Conservation (phyloP, 257 asterid genomes). For the Solanum clarkiae region DNA sequence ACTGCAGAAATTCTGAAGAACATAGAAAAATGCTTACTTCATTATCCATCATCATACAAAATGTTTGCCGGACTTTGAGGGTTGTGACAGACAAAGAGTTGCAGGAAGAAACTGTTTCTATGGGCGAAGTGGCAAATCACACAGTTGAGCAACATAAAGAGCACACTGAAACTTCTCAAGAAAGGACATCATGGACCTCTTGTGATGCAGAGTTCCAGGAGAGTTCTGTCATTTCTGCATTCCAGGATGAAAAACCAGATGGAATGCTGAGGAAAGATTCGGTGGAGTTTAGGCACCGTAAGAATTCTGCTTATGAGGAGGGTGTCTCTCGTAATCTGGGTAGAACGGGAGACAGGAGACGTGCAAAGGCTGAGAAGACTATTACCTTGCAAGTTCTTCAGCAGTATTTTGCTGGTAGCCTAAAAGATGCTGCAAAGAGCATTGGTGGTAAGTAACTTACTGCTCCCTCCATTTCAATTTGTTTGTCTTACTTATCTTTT, state of each 20-base stretch:
- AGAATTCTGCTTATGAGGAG: constrained; percentile 32
- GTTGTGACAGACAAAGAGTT: constrained; percentile 64
- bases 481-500: background rate
- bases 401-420: constrained; percentile 89
- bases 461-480: background rate
- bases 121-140: background rate
- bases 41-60: constrained; percentile 52
- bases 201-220: constrained; percentile 10
- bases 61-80: constrained; percentile 49
- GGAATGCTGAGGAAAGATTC: constrained; percentile 11
- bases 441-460: constrained; percentile 61
- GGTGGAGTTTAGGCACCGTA: constrained; percentile 9
- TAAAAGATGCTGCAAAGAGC: constrained; percentile 87
- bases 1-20: constrained; percentile 49
- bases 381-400: constrained; percentile 72
- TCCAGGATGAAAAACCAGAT: constrained; percentile 10
- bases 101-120: constrained; percentile 35
- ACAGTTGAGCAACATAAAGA: constrained; percentile 1
- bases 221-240: constrained; percentile 14
- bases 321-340: constrained; percentile 18
- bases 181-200: constrained; percentile 1
- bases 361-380: constrained; percentile 56
- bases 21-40: constrained; percentile 59
- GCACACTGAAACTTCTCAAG: constrained; percentile 6
- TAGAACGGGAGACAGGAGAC: constrained; percentile 44